A percentile compares a stretch with the other conserved stretches of the same genome.
Evolutionary conservation across 805 yeast species (phyloP).

Genomic region (Kodamaea kaohsiungensis): DNA sequence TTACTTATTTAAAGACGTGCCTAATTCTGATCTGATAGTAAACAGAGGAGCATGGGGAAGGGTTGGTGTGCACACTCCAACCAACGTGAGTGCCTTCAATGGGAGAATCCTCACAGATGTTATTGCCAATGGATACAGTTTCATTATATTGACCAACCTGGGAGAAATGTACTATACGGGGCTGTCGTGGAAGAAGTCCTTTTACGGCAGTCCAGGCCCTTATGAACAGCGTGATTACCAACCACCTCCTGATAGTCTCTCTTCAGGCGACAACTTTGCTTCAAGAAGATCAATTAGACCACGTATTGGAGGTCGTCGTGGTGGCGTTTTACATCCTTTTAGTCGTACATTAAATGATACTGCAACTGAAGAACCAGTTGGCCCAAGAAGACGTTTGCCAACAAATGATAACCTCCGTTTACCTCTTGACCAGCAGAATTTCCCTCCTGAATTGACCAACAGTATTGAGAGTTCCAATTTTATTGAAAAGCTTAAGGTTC

Average conservation of each 20-base stretch:
- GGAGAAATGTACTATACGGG: slow-evolving; percentile 64
- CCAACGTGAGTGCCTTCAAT: slow-evolving; percentile 36
- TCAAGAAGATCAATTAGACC: not conserved
- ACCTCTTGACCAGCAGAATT: slow-evolving; percentile 21
- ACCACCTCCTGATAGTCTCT: slow-evolving; percentile 13
- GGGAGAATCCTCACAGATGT: slow-evolving; percentile 44
- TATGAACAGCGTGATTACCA: slow-evolving; percentile 16
- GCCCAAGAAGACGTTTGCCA: slow-evolving; percentile 13
- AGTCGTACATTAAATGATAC: slow-evolving; percentile 24
- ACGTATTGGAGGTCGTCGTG: not conserved
- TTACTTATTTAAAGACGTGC: slow-evolving; percentile 25
- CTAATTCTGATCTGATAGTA: slow-evolving; percentile 20
- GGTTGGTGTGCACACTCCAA: slow-evolving; percentile 39
- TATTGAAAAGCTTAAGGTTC: slow-evolving; percentile 22
- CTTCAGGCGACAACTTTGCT: not conserved
- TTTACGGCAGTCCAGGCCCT: slow-evolving; percentile 32
- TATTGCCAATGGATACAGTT: slow-evolving; percentile 65
- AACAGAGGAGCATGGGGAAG: slow-evolving; percentile 12
- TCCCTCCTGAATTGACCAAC: slow-evolving; percentile 15
- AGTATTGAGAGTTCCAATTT: slow-evolving; percentile 10
- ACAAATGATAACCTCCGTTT: slow-evolving; percentile 22
- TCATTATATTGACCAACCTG: slow-evolving; percentile 54
- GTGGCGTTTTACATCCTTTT: not conserved
- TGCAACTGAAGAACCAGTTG: slow-evolving; percentile 1
- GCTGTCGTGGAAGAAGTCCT: slow-evolving; percentile 21